Base-by-base conservation (phyloP, 352 stramenopile genomes). In the Globisporangium okanoganense region DNA sequence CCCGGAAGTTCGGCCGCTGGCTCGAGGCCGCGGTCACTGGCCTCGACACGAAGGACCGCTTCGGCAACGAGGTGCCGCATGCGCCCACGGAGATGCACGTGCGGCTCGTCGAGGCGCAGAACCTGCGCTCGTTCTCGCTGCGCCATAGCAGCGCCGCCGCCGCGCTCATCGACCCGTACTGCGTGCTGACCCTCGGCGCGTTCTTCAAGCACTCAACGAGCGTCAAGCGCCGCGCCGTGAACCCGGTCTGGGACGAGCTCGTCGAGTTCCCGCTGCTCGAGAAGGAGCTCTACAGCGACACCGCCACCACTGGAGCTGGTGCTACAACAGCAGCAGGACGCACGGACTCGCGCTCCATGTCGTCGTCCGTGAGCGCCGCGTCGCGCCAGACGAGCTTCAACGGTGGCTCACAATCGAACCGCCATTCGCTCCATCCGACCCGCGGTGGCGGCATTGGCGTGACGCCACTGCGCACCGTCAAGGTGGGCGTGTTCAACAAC, bases 61-160 rank as follows among this genome's bases (percentile, higher is more conserved):
- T 79, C 50, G 77, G 77, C 25, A 67, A 69, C 14, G 61, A 74
- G 18, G 62, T 87, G 14, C 14, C 36, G 8, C 56, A 67, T 13
- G 57, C 61, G 31, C 70, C 72, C n/a, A 82, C 81, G 62, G 70
- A 87, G 51, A 82, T 87, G 75, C 77, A 87, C 56, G 50, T 87
- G 33, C 62, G 64, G 16, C 64, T 87, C 18, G 50, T 81, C 13
- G 77, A 87, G 49, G 77, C 64, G 5, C 77, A 79, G 58, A 84
- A 87, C 56, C 59, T 84, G 24, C 62, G 71, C 16, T 70, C 72
- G 14, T 61, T 61, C 29, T 67, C 65, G 36, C 56, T 70, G 41
- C 64, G 70, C 12, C 65, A 72, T 41, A 53, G 44, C 12, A 62
- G 48, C n/a, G 69, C 69, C 20, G 62, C 48, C 13, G 54, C 48